phyloP scores from a whole-genome alignment of 345 rosid genomes.

The Gossypium anomalum region DNA sequence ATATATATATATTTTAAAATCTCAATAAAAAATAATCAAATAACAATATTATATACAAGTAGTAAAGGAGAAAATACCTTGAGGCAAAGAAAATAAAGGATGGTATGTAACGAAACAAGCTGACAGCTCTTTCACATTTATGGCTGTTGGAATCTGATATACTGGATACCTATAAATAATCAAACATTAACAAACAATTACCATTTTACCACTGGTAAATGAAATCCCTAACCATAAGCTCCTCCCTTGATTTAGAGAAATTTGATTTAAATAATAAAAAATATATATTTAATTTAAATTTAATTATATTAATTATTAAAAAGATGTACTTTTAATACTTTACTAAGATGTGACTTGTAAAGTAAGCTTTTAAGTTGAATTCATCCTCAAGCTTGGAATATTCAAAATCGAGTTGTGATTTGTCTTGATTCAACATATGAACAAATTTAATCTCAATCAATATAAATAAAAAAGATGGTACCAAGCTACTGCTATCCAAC shows the following conservation, averaged over 20 bases:
- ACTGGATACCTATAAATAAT: conserved; percentile 37
- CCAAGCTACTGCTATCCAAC: conserved; percentile 44
- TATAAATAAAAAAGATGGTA: background rate
- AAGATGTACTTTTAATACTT: too few species aligned
- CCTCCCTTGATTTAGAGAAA: too few species aligned
- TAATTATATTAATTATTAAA: too few species aligned
- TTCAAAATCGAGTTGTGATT: too few species aligned
- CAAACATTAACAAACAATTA: background rate
- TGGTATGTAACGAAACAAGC: conserved; percentile 51
- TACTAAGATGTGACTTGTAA: too few species aligned
- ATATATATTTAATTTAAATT: too few species aligned
- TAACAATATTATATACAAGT: background rate
- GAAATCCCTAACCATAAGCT: background rate
- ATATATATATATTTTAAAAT: too few species aligned
- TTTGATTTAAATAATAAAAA: too few species aligned
- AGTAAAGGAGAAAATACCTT: conserved; percentile 28
- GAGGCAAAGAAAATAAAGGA: conserved; percentile 22
- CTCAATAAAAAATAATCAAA: background rate
- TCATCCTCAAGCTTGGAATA: too few species aligned
- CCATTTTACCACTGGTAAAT: background rate
- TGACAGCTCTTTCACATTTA: conserved; percentile 23
- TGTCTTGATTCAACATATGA: too few species aligned
- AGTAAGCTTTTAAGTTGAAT: too few species aligned
- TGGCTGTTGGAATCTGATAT: conserved; percentile 31
- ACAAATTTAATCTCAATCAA: background rate